These are phyloP conservation scores for Kurtzmaniella quercitrusa DNA, from an alignment of 1,139 yeast genomes.

Conservation along the genomic window DNA sequence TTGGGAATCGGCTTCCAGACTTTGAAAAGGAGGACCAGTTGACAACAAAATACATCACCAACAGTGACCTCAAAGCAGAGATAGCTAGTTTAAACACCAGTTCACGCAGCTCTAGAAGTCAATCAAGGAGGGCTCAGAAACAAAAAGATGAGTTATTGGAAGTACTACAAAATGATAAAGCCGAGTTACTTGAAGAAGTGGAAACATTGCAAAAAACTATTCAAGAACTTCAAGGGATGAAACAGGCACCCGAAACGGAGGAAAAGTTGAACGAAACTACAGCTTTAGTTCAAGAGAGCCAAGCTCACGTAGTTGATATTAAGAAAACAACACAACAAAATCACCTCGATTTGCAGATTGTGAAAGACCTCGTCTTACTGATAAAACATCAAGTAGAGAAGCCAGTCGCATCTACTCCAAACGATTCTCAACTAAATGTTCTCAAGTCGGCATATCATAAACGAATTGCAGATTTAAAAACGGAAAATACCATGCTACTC, in stretches of 20 bases:
- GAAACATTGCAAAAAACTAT: not conserved
- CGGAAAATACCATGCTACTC: not conserved
- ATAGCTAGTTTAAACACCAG: not conserved
- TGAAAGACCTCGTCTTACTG: not conserved
- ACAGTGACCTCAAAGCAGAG: not conserved
- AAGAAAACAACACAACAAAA: not conserved
- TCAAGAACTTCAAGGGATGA: not conserved
- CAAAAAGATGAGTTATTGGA: not conserved
- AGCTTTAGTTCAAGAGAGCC: not conserved
- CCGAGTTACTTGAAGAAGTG: not conserved
- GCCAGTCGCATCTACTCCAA: not conserved
- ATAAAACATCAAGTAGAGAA: not conserved
- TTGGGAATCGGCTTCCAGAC: not conserved
- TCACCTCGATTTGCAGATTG: not conserved
- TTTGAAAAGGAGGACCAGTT: not conserved
- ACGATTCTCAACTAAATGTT: not conserved
- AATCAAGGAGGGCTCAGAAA: not conserved
- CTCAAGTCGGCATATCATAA: not conserved
- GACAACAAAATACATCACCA: not conserved
- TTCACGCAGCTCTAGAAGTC: not conserved
- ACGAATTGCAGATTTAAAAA: not conserved
- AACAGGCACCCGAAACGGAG: not conserved
- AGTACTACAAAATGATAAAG: not conserved
- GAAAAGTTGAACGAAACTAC: not conserved
- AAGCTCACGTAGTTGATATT: not conserved